These are phyloP conservation scores for Botryosphaeria dothidea DNA, from an alignment of 2,329 filamentous ascomycete genomes.

Conservation along the genomic window DNA sequence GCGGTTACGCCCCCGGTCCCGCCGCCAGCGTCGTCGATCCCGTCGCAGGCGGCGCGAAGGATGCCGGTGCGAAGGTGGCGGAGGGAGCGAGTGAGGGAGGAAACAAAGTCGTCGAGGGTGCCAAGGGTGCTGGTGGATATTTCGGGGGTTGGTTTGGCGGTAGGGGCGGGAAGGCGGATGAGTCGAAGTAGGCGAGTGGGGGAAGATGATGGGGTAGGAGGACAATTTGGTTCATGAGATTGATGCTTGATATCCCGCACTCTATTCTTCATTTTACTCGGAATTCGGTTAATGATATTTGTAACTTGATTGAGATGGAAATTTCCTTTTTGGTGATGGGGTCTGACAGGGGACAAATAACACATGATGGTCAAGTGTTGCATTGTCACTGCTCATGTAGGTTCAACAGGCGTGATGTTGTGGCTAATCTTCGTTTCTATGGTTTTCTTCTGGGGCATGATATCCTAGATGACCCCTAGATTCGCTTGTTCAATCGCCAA, in stretches of 20 bases:
- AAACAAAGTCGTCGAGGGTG: not conserved
- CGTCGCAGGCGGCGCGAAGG: not conserved
- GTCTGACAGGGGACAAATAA: no score
- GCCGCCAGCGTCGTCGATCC: not conserved
- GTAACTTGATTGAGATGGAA: not conserved
- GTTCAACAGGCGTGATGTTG: no score
- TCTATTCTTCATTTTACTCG: not conserved
- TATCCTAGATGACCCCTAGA: no score
- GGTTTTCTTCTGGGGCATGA: no score
- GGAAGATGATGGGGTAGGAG: not conserved
- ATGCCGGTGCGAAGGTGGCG: not conserved
- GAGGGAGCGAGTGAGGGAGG: not conserved
- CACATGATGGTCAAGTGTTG: no score
- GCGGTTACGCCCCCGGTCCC: slow-evolving; percentile 28
- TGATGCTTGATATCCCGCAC: not conserved
- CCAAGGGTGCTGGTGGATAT: not conserved
- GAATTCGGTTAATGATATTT: not conserved
- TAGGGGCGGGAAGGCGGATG: not conserved
- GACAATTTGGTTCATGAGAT: not conserved
- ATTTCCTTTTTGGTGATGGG: not conserved
- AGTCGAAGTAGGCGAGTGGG: not conserved
- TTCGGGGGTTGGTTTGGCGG: not conserved
- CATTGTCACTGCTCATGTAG: no score
- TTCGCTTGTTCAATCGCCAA: no score
- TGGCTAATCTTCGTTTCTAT: no score